Evolutionary conservation across 345 rosid genomes (phyloP).

Genomic region (Pistacia vera): DNA sequence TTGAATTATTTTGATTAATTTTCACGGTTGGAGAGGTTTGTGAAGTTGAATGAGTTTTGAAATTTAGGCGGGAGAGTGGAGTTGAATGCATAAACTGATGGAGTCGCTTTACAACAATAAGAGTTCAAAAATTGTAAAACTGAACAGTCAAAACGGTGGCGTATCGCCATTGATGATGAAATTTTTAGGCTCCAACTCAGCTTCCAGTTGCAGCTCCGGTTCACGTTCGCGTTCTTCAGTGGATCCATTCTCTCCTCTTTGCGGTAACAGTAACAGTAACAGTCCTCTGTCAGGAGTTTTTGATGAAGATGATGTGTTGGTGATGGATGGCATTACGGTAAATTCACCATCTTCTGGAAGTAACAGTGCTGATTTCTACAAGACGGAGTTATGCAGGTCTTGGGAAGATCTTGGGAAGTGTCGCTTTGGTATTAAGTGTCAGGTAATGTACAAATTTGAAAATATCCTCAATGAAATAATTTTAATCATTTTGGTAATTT

Average conservation of each 20-base stretch:
- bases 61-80: constrained; percentile 3
- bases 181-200: no score
- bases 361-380: constrained; percentile 16
- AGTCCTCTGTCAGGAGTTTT: constrained; percentile 32
- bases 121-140: constrained; percentile 11
- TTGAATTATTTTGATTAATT: neutral
- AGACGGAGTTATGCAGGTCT: constrained; percentile 31
- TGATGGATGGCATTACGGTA: constrained; percentile 68
- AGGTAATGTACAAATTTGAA: constrained; percentile 35
- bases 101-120: constrained; percentile 23
- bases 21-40: neutral
- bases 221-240: no score
- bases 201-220: neutral
- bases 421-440: constrained; percentile 39
- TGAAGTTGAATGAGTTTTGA: neutral
- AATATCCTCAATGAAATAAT: no score
- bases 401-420: constrained; percentile 39
- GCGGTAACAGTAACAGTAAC: neutral
- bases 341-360: constrained; percentile 22
- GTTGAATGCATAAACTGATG: constrained; percentile 14
- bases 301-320: constrained; percentile 55
- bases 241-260: neutral
- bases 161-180: constrained; percentile 21
- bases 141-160: constrained; percentile 8
- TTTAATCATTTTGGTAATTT: neutral